Evolutionary conservation across 2,329 filamentous ascomycete species (phyloP).

Genomic region (Zymoseptoria tritici): DNA sequence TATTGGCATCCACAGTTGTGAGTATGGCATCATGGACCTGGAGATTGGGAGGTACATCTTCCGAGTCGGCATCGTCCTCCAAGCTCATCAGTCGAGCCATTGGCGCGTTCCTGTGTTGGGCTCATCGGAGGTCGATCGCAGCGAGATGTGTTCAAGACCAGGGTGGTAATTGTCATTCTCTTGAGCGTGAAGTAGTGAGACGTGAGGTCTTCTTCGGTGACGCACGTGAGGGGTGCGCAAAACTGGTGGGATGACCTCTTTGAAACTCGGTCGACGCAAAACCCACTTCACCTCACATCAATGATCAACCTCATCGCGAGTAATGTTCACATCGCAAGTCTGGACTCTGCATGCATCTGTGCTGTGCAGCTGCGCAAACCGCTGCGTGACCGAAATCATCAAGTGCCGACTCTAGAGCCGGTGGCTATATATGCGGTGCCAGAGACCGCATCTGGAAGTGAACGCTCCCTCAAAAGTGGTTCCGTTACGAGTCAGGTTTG

Average conservation of each 20-base stretch:
- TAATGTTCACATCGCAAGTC: background rate
- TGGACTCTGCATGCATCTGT: too few relatives aligned
- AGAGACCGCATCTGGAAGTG: too few relatives aligned
- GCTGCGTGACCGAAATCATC: too few relatives aligned
- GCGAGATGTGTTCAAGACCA: background rate
- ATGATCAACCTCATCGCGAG: background rate
- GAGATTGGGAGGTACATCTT: conserved; percentile 19
- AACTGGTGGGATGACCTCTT: background rate
- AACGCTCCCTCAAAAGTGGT: too few relatives aligned
- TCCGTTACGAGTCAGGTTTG: too few relatives aligned
- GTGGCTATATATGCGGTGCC: too few relatives aligned
- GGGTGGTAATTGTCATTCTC: background rate
- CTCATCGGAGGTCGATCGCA: conserved; percentile 9
- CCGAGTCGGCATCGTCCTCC: conserved; percentile 27
- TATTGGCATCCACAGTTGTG: conserved; percentile 20
- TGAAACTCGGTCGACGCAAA: background rate
- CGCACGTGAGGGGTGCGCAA: background rate
- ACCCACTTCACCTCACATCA: too few relatives aligned
- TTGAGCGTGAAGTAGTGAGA: background rate
- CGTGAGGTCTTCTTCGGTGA: background rate
- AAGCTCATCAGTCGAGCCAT: conserved; percentile 42
- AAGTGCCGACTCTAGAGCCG: too few relatives aligned
- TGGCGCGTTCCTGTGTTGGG: conserved; percentile 6
- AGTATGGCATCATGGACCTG: conserved; percentile 14
- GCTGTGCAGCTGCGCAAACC: too few relatives aligned